Conservation (phyloP, 257 asterid species). For the Nicotiana obtusifolia region DNA sequence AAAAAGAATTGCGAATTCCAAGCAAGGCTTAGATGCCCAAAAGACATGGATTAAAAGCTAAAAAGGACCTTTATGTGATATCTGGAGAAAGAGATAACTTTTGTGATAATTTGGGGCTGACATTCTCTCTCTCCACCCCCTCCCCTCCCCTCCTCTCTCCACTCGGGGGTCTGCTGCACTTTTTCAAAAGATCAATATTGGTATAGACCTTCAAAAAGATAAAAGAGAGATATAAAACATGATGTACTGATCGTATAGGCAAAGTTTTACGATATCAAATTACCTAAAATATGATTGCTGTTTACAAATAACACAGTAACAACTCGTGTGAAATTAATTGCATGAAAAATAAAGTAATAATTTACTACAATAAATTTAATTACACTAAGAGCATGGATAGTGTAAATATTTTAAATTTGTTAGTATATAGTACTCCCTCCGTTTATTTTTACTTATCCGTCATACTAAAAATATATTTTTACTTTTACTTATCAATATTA, state of each 20-base stretch:
- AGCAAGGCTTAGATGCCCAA: constrained; percentile 20
- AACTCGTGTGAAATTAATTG: not conserved
- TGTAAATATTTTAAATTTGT: too few species aligned
- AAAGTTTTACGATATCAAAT: not conserved
- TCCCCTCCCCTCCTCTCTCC: not conserved
- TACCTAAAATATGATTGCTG: too few species aligned
- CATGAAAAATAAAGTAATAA: not conserved
- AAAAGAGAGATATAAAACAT: not conserved
- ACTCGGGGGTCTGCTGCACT: not conserved
- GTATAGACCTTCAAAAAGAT: not conserved
- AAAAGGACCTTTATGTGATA: constrained; percentile 68
- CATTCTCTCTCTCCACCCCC: not conserved
- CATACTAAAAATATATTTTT: too few species aligned
- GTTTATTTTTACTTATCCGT: too few species aligned
- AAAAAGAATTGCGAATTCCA: constrained; percentile 6
- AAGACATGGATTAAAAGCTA: constrained; percentile 37
- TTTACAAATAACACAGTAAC: not conserved
- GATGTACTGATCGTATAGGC: not conserved
- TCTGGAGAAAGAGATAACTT: constrained; percentile 44
- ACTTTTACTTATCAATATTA: too few species aligned
- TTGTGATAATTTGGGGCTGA: constrained; percentile 34
- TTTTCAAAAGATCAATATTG: not conserved
- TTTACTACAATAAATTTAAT: not conserved
- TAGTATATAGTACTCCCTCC: too few species aligned
- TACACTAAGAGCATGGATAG: too few species aligned